Base-by-base conservation (phyloP, 1,139 yeast species). In the Geotrichum candidum region DNA sequence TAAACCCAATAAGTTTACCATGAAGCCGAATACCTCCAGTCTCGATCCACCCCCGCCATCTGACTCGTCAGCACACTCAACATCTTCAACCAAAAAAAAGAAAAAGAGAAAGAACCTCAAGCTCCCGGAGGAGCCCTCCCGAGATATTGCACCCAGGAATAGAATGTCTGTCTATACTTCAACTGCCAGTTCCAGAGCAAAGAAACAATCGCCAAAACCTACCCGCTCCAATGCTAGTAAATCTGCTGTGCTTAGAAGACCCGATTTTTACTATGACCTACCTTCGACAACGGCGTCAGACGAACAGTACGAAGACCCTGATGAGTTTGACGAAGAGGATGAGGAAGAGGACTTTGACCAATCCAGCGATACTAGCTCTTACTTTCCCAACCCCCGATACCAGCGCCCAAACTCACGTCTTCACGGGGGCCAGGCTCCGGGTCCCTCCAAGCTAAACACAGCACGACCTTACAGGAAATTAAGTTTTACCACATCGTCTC, bases 331-430 rank as follows among this genome's bases (percentile, higher is more conserved):
- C 13, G 51, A 25, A 13, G 54, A 57, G 9, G 56, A 46, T 15
- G 62, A 59, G 27, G 62, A 56, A 25, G 38, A 41, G 46, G 46
- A 41, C 22, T 41, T 41, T 41, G 46, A 46, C n/a, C 48, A 50
- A 18, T 60, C 58, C 18, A 56, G 57, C 22, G 63, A 60, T 35
- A 27, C 60, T 11, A 54, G 58, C 53, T 60, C 63, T 10, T 15
- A 51, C 13, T 23, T 18, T 5, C 27, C 23, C 51, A 13, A 27
- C 11, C 45, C 38, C 35, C 22, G 56, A 15, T 23, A 35, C 23
- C 27, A 53, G 18, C 45, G 60, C n/a, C 15, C 23, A 10, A 52
- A n/a, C 53, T 9, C 23, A 6, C 35, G 51, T 45, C 53, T 41
- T 23, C 33, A 18, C 22, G 41, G 25, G 10, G 27, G 23, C 22